These are phyloP conservation scores for Aplosporella prunicola DNA, from an alignment of 2,329 filamentous ascomycete genomes.

Conservation along the genomic window DNA sequence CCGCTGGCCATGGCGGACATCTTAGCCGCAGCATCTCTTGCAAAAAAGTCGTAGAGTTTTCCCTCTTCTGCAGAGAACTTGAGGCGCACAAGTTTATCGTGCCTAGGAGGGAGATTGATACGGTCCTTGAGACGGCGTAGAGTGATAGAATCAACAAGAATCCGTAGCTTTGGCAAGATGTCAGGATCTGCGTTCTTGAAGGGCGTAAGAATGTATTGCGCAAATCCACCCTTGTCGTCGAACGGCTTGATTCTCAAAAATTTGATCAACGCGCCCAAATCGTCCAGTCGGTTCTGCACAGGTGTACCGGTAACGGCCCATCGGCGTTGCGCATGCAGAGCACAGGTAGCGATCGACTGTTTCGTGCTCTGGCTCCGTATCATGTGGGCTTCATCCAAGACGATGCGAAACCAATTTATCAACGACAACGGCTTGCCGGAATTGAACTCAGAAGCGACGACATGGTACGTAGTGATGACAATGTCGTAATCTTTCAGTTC, in stretches of 20 bases:
- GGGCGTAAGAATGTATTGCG: conserved; percentile 68
- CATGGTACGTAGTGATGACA: conserved; percentile 88
- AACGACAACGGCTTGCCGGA: conserved; percentile 60
- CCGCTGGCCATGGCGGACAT: conserved; percentile 62
- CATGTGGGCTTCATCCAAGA: conserved; percentile 88
- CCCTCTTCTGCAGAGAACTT: conserved; percentile 68
- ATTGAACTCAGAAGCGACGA: conserved; percentile 68
- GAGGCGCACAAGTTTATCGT: conserved; percentile 63
- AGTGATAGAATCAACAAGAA: conserved; percentile 91
- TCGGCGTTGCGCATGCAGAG: conserved; percentile 66
- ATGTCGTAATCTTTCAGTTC: conserved; percentile 68
- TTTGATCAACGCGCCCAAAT: conserved; percentile 75
- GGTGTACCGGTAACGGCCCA: conserved; percentile 98
- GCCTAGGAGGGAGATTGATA: conserved; percentile 67
- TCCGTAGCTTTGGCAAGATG: conserved; percentile 73
- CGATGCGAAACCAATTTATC: conserved; percentile 86
- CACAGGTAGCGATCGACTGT: conserved; percentile 77
- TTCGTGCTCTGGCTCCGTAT: conserved; percentile 78
- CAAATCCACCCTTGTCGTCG: conserved; percentile 65
- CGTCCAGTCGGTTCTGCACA: conserved; percentile 86
- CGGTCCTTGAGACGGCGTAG: conserved; percentile 77
- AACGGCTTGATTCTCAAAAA: conserved; percentile 83
- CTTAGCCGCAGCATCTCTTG: conserved; percentile 68
- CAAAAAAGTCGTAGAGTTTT: conserved; percentile 74
- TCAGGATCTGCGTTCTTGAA: conserved; percentile 82